These are phyloP conservation scores for Aspergillus incahuasiensis DNA, from an alignment of 495 filamentous ascomycete species.

Conservation along the genomic window DNA sequence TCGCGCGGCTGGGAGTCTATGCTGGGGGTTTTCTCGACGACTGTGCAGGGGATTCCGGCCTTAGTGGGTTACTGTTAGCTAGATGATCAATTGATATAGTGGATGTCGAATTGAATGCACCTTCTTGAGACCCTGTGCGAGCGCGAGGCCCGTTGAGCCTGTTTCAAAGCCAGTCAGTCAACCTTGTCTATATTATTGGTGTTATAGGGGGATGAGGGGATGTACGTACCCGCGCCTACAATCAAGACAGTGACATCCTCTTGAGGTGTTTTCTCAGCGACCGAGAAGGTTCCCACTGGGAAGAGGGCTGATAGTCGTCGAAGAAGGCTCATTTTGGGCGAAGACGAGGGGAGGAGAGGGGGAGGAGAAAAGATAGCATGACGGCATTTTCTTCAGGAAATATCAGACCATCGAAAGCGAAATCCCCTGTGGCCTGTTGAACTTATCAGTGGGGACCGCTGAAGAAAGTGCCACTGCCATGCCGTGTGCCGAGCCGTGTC, in stretches of 20 bases:
- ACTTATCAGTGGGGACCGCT: neutral
- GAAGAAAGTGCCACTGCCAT: neutral
- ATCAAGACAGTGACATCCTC: conserved; percentile 14
- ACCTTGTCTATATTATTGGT: neutral
- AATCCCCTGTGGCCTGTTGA: neutral
- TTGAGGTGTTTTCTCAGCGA: neutral
- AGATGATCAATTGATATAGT: neutral
- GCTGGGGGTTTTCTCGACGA: conserved; percentile 44
- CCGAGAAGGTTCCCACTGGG: neutral
- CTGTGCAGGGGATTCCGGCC: conserved; percentile 44
- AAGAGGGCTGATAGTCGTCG: neutral
- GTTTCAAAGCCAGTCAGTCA: neutral
- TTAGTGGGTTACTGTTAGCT: conserved; percentile 15
- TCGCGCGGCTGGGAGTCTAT: conserved; percentile 43
- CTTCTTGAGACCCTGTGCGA: conserved; percentile 46
- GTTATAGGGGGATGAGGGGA: neutral
- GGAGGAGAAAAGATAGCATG: neutral
- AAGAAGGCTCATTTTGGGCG: neutral
- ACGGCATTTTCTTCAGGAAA: neutral
- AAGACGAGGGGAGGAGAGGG: neutral
- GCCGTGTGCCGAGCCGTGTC: neutral
- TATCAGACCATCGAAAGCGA: neutral
- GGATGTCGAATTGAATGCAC: conserved; percentile 9
- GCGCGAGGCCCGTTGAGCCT: conserved; percentile 37
- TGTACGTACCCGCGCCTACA: conserved; percentile 18